These are phyloP conservation scores for Abrus pulchellus DNA, from an alignment of 306 rosid species.

Conservation along the genomic window DNA sequence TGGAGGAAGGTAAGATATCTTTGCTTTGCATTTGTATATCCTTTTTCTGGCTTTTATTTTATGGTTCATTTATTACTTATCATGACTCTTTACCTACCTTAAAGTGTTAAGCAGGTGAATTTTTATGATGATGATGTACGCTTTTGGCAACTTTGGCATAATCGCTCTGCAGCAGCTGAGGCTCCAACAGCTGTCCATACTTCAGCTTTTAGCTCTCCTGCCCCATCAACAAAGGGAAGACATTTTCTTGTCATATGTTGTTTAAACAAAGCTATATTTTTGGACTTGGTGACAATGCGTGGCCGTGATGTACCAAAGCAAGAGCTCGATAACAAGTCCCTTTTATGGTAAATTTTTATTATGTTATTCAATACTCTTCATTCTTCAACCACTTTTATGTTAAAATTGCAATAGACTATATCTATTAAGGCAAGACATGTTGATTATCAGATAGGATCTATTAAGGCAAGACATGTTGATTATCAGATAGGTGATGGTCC, in stretches of 20 bases:
- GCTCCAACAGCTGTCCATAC: conserved; percentile 86
- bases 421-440: conserved; percentile 30
- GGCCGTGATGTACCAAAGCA: conserved; percentile 98
- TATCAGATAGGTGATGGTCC: conserved; percentile 32
- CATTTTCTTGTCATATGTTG: conserved; percentile 99
- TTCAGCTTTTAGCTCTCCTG: conserved; percentile 82
- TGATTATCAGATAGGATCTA: conserved; percentile 39
- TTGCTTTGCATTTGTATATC: conserved; percentile 35
- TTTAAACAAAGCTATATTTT: conserved; percentile 93
- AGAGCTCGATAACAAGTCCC: conserved; percentile 95
- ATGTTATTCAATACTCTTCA: conserved; percentile 18
- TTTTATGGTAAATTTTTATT: conserved; percentile 75
- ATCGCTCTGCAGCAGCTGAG: conserved; percentile 95
- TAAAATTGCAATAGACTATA: neutral
- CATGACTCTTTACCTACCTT: conserved; percentile 43
- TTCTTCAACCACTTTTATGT: conserved; percentile 19
- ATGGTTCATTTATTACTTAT: conserved; percentile 44
- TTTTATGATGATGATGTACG: conserved; percentile 96
- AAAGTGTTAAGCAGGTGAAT: conserved; percentile 95
- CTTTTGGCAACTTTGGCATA: conserved; percentile 96
- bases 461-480: conserved; percentile 18
- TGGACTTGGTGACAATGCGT: conserved; percentile 98
- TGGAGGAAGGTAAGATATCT: conserved; percentile 87
- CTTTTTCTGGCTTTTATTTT: conserved; percentile 14
- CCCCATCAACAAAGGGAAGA: conserved; percentile 94